These are phyloP conservation scores for Pseudogymnoascus sp. DNA, from an alignment of 2,329 filamentous ascomycete genomes.

Conservation along the genomic window DNA sequence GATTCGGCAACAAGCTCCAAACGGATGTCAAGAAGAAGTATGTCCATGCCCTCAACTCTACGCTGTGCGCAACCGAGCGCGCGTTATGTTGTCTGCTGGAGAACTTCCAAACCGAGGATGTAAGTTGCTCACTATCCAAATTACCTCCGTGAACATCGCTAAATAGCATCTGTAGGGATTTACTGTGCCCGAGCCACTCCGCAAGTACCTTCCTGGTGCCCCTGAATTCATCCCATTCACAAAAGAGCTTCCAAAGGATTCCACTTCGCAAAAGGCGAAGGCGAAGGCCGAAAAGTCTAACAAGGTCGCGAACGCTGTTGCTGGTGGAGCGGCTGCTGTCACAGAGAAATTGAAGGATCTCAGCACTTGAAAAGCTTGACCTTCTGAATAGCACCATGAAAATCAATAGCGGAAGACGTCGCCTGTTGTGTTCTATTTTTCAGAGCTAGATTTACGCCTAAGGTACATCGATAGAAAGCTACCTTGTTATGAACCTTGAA, in stretches of 20 bases:
- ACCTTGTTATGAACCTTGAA: neutral
- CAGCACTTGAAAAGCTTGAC: neutral
- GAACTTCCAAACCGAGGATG: slow-evolving; percentile 89
- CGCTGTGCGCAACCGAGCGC: slow-evolving; percentile 81
- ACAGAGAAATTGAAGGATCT: slow-evolving; percentile 31
- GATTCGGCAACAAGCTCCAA: slow-evolving; percentile 80
- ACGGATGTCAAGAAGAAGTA: slow-evolving; percentile 85
- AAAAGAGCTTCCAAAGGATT: slow-evolving; percentile 75
- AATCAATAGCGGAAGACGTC: neutral
- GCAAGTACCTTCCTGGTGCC: slow-evolving; percentile 82
- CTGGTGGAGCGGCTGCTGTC: slow-evolving; percentile 22
- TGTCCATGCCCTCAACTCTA: slow-evolving; percentile 87
- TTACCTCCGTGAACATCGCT: slow-evolving; percentile 14
- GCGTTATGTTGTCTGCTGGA: slow-evolving; percentile 91
- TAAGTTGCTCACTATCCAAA: slow-evolving; percentile 32
- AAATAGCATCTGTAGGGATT: slow-evolving; percentile 48
- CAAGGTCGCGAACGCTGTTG: slow-evolving; percentile 24
- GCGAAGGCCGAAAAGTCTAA: slow-evolving; percentile 26
- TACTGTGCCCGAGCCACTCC: slow-evolving; percentile 70
- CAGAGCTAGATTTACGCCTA: neutral
- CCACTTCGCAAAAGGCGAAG: slow-evolving; percentile 50
- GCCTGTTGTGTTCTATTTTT: neutral
- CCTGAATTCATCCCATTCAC: slow-evolving; percentile 84
- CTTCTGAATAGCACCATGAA: neutral
- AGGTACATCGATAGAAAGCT: neutral